phyloP scores from a whole-genome alignment of 352 stramenopile species.

The Globisporangium sylvaticum region DNA sequence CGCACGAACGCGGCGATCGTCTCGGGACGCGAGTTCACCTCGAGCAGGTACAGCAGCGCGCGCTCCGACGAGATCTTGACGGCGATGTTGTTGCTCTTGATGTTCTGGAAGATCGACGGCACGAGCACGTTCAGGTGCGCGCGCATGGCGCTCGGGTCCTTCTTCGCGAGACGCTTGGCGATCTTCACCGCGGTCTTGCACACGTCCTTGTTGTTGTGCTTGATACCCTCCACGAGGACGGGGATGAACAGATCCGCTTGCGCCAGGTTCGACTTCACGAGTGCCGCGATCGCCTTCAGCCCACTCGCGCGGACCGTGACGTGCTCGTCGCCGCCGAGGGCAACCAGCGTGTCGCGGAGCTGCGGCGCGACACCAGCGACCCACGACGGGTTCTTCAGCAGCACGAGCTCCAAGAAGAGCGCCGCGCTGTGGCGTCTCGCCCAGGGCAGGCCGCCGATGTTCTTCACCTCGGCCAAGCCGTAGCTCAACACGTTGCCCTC shows the following conservation, averaged over 20 bases:
- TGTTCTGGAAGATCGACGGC: slow-evolving; percentile 72
- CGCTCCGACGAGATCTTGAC: slow-evolving; percentile 86
- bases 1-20: slow-evolving; percentile 72
- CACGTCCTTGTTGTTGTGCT: slow-evolving; percentile 80
- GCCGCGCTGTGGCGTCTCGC: slow-evolving; percentile 62
- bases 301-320: slow-evolving; percentile 50
- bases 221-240: slow-evolving; percentile 57
- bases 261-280: slow-evolving; percentile 49
- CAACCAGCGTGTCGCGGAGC: slow-evolving; percentile 30
- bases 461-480: slow-evolving; percentile 35
- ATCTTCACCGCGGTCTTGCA: slow-evolving; percentile 66
- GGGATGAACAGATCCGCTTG: slow-evolving; percentile 41
- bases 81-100: slow-evolving; percentile 88
- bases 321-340: slow-evolving; percentile 63
- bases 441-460: slow-evolving; percentile 39
- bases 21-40: slow-evolving; percentile 78
- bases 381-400: slow-evolving; percentile 41
- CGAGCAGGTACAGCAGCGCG: slow-evolving; percentile 83
- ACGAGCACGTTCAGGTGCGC: slow-evolving; percentile 58
- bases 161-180: slow-evolving; percentile 70
- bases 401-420: slow-evolving; percentile 48
- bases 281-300: slow-evolving; percentile 45
- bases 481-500: slow-evolving; percentile 40
- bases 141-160: slow-evolving; percentile 50
- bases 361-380: slow-evolving; percentile 22